phyloP scores from a whole-genome alignment of 176 grass and related monocot species.

The Carex parvula region DNA sequence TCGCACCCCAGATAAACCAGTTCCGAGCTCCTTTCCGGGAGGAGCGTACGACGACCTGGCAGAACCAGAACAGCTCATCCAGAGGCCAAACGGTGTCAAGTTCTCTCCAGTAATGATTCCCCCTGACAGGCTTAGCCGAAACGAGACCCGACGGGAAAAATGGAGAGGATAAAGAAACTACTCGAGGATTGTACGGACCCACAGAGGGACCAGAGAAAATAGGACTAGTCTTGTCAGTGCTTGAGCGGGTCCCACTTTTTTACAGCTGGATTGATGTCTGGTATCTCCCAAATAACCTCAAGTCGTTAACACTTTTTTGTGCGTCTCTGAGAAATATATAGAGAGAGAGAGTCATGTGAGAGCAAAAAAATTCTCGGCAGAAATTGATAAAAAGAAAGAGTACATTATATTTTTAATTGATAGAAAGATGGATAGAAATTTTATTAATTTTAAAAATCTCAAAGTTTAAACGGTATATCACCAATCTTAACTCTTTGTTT shows the following conservation, averaged over 20 bases:
- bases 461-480: no score
- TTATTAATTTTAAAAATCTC: no score
- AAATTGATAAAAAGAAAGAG: no score
- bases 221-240: conserved; percentile 21
- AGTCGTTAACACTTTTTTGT: conserved; percentile 14
- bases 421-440: no score
- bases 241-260: not conserved
- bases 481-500: no score
- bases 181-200: not conserved
- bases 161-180: not conserved
- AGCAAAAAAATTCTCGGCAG: no score
- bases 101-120: not conserved
- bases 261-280: conserved; percentile 30
- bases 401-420: no score
- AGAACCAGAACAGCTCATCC: not conserved
- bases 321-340: not conserved
- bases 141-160: not conserved
- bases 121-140: not conserved
- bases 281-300: not conserved
- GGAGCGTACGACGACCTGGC: not conserved
- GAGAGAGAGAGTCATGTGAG: not conserved
- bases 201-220: conserved; percentile 8
- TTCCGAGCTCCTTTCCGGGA: not conserved
- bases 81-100: not conserved
- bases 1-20: conserved; percentile 13